These are phyloP conservation scores for Exophiala dermatitidis DNA, from an alignment of 2,329 filamentous ascomycete genomes.

Conservation along the genomic window DNA sequence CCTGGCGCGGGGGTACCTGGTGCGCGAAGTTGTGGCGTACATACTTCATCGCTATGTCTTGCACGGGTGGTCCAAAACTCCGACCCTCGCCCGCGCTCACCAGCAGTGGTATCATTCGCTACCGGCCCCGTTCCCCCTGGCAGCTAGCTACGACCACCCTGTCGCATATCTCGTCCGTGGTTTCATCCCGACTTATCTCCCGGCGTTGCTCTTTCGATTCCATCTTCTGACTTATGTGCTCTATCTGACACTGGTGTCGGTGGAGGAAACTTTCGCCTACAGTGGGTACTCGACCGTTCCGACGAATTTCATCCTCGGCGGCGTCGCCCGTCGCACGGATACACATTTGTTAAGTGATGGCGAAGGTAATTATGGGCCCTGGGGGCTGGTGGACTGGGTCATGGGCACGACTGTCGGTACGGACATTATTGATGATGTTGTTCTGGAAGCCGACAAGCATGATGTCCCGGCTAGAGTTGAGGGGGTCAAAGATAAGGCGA, in stretches of 20 bases:
- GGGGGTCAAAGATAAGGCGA: conserved; percentile 29
- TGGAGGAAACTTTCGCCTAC: conserved; percentile 55
- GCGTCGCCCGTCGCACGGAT: conserved; percentile 53
- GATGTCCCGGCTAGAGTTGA: conserved; percentile 32
- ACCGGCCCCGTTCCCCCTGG: conserved; percentile 48
- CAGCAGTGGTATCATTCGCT: conserved; percentile 51
- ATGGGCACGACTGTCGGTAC: conserved; percentile 37
- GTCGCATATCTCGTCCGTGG: conserved; percentile 46
- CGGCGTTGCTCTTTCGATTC: conserved; percentile 51
- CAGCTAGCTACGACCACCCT: conserved; percentile 56
- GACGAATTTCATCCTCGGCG: conserved; percentile 50
- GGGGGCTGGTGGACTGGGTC: conserved; percentile 42
- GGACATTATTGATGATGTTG: conserved; percentile 46
- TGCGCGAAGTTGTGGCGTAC: conserved; percentile 63
- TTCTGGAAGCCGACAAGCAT: conserved; percentile 35
- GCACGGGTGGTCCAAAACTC: conserved; percentile 40
- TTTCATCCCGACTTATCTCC: conserved; percentile 52
- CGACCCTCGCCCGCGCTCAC: conserved; percentile 38
- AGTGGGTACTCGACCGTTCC: conserved; percentile 54
- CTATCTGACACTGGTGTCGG: conserved; percentile 47
- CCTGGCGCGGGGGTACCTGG: conserved; percentile 45
- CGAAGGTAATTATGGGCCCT: conserved; percentile 40
- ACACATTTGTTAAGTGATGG: conserved; percentile 46
- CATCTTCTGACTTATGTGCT: conserved; percentile 55
- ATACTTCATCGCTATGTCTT: conserved; percentile 65